Evolutionary conservation across 2,329 filamentous ascomycete genomes (phyloP), one percentile per base, ranked within the genome.

Genomic region (Allantophomopsis lycopodina): DNA sequence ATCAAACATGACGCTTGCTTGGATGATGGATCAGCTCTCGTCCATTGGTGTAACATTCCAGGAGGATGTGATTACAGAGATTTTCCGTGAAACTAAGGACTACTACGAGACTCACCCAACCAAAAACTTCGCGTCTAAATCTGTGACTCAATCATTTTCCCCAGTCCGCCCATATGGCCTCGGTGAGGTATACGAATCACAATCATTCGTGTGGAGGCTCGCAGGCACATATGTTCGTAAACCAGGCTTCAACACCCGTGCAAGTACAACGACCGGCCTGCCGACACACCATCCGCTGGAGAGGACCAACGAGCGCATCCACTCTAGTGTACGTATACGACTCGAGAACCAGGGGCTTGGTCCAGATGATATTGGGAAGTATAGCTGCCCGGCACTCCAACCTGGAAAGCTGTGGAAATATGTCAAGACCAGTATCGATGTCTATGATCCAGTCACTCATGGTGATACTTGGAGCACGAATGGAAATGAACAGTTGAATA

Each of bases 101-200:
- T 34, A 34, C n/a, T 34, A 34, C 32, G 32, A 34, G 34, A 18
- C 41, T 43, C 32, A 36, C 38, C 8, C 46, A 46, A 15, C 50
- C 50, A 42, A 62, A 69, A 69, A 8, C 3, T 28, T 28, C 11
- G 71, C 70, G 10, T 52, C 61, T n/a, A 55, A 62, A n/a, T 49
- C 60, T 0, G 65, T 75, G 34, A 68, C 61, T 40, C 54, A 64
- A 34, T 58, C 57, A 28, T 69, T 72, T 44, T 54, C 58, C 3
- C 69, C 69, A 2, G 46, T 56, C 32, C 47, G 54, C 10, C 54
- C 57, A 17, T 60, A 55, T 53, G 58, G 51, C 12, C 46, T 58
- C 1, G 58, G 58, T 8, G 3, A 28, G 10, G 3, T 28, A 3
- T 28, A 28, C 8, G 23, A 28, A 10, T 28, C 23, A 3, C 7